Evolutionary conservation across 345 rosid species (phyloP).

Genomic region (Fremontodendron californicum): DNA sequence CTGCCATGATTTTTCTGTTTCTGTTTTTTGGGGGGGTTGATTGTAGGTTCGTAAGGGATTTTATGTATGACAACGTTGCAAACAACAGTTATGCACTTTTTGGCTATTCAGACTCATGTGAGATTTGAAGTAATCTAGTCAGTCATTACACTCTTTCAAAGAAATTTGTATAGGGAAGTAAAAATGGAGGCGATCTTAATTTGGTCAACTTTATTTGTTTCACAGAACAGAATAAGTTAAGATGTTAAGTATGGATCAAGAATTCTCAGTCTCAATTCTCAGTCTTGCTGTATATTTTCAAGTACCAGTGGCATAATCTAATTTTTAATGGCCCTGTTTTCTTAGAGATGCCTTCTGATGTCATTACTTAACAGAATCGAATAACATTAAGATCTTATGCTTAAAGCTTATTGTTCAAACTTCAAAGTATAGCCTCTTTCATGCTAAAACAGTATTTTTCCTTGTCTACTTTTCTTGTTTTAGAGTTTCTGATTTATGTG

Average conservation of each 20-base stretch:
- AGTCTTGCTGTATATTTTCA: too few species aligned
- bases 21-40: background rate
- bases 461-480: background rate
- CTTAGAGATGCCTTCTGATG: background rate
- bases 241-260: background rate
- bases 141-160: background rate
- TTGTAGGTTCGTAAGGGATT: slow-evolving; percentile 67
- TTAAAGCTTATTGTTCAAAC: background rate
- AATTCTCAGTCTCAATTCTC: background rate
- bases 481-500: background rate
- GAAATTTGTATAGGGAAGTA: background rate
- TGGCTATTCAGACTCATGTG: slow-evolving; percentile 84
- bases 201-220: background rate
- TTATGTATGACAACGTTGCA: slow-evolving; percentile 70
- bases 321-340: background rate
- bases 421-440: background rate
- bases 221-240: background rate
- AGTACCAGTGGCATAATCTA: background rate
- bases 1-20: background rate
- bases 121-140: slow-evolving; percentile 31
- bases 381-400: background rate
- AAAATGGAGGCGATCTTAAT: background rate
- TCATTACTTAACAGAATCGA: background rate
- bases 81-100: slow-evolving; percentile 68
- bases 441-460: background rate